Conservation (phyloP, 1,139 yeast species). For the Nematodospora anomalae region DNA sequence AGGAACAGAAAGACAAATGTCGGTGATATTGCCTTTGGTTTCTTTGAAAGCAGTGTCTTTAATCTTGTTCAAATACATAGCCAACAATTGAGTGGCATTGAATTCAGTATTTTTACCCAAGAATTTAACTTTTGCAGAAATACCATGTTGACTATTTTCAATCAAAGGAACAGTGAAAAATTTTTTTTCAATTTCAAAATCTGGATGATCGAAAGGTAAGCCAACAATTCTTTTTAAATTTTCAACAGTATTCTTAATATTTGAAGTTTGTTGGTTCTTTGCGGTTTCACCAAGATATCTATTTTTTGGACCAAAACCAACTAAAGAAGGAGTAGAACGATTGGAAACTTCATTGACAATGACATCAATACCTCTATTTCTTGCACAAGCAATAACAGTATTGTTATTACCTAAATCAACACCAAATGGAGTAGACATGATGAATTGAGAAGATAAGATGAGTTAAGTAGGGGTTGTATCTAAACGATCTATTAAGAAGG, state of each 20-base stretch:
- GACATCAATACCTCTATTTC: conserved; percentile 97
- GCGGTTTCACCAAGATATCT: conserved; percentile 95
- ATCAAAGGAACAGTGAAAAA: conserved; percentile 71
- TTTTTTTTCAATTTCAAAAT: conserved; percentile 70
- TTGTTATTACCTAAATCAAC: conserved; percentile 95
- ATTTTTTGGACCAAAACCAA: conserved; percentile 87
- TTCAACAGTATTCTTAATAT: conserved; percentile 93
- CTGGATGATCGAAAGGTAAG: conserved; percentile 72
- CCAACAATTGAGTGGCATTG: conserved; percentile 86
- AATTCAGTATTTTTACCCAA: conserved; percentile 78
- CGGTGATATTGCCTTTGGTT: conserved; percentile 77
- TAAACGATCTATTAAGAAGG: conserved; percentile 9
- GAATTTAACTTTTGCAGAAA: conserved; percentile 84
- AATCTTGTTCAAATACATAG: conserved; percentile 91
- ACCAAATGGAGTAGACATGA: conserved; percentile 83
- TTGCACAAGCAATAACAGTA: conserved; percentile 95
- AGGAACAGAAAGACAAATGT: conserved; percentile 94
- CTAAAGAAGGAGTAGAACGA: conserved; percentile 92
- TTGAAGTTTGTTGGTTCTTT: conserved; percentile 93
- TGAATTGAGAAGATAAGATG: too few species aligned
- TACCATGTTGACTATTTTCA: conserved; percentile 62
- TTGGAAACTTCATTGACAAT: conserved; percentile 98
- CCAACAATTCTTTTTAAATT: conserved; percentile 92
- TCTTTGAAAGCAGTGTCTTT: conserved; percentile 79
- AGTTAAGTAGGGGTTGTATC: too few species aligned